These are phyloP conservation scores for Debaryomyces subglobosus DNA, from an alignment of 1,139 yeast species.

Conservation along the genomic window DNA sequence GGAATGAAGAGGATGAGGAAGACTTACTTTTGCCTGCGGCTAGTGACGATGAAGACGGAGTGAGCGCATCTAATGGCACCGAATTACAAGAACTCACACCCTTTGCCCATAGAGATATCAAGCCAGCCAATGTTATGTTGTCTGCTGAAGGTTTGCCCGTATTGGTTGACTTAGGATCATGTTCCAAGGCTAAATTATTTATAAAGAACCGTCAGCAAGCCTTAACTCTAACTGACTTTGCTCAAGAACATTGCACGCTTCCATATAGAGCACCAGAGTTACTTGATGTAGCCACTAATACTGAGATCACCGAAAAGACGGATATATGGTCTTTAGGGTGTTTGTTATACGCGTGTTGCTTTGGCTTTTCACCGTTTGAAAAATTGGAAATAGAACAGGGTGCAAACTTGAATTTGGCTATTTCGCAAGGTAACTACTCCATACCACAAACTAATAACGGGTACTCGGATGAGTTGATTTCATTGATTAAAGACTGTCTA, in stretches of 20 bases:
- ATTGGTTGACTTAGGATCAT: slow-evolving; percentile 82
- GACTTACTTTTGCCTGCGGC: slow-evolving; percentile 34
- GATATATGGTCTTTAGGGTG: slow-evolving; percentile 96
- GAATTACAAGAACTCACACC: slow-evolving; percentile 65
- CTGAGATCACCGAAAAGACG: slow-evolving; percentile 66
- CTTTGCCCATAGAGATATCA: slow-evolving; percentile 83
- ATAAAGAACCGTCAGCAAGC: slow-evolving; percentile 71
- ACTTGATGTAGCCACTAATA: slow-evolving; percentile 70
- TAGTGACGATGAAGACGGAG: slow-evolving; percentile 33
- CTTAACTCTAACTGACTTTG: slow-evolving; percentile 73
- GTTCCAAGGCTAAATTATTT: slow-evolving; percentile 61
- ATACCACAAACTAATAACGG: slow-evolving; percentile 53
- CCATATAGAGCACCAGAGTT: slow-evolving; percentile 93
- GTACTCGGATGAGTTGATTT: slow-evolving; percentile 59
- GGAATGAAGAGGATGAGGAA: slow-evolving; percentile 32
- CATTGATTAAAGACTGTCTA: slow-evolving; percentile 61
- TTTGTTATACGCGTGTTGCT: slow-evolving; percentile 73
- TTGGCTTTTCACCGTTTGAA: slow-evolving; percentile 85
- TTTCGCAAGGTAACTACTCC: slow-evolving; percentile 66
- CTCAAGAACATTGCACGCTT: slow-evolving; percentile 83
- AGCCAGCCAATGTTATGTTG: slow-evolving; percentile 88
- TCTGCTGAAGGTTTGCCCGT: slow-evolving; percentile 76
- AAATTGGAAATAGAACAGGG: slow-evolving; percentile 80
- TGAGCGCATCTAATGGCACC: slow-evolving; percentile 28
- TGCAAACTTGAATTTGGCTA: slow-evolving; percentile 78